Evolutionary conservation across 2,329 filamentous ascomycete species (phyloP), one percentile per base, ranked within the genome.

Genomic region (Diplocarpon rosae): DNA sequence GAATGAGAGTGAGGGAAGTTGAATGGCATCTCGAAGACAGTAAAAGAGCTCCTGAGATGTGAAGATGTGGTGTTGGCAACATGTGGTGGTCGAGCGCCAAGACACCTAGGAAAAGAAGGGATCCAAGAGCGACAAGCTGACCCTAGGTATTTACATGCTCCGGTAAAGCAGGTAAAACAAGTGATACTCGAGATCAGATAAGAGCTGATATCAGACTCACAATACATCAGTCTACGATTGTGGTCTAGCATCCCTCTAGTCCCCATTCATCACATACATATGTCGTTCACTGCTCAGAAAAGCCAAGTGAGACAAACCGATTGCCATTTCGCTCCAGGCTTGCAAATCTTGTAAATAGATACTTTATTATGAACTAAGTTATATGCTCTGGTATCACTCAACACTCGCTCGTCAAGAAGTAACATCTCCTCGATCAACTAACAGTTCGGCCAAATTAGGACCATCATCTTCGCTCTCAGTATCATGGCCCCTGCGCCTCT

Each of bases 381-480:
- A 24, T 14, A 31, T 28, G 38, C 40, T 44, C 35, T 46, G 47
- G 47, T 49, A 49, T 49, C 43, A 36, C 33, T 44, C 37, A 27
- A 29, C 46, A 33, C 37, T 42, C 38, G 34, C 33, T 35, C 10
- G 35, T 48, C n/a, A 33, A 45, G 39, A 36, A 20, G 39, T 36
- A 32, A 4, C 7, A 24, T 43, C 37, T 27, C 44, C 45, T n/a
- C 40, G 36, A 45, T 58, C 56, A 40, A 58, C 52, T 45, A 57
- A 35, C 37, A 58, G 43, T 37, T 55, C 52, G 12, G 42, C 52
- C 44, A 56, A 41, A 50, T 55, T 52, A 9, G 55, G 56, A 7
- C 50, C 55, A 44, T 59, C 55, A 45, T 59, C 54, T 24, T 54
- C 52, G 39, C 46, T 52, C 20, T 51, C 44, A 10, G 39, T 35